Base-by-base conservation (phyloP, 148 eudicot species). In the Persicaria maculosa region DNA sequence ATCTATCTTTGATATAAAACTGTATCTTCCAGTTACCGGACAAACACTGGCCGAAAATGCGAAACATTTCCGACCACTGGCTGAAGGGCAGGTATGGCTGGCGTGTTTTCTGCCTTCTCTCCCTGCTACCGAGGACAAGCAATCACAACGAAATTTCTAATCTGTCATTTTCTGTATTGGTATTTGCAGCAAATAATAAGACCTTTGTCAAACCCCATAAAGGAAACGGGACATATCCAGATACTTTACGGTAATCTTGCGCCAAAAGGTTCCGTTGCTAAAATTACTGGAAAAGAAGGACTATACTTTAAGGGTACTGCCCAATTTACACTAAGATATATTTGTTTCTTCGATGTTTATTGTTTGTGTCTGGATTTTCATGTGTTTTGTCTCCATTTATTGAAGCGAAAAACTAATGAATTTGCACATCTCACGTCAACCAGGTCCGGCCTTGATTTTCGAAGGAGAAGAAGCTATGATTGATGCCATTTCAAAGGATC, bases 381-480 rank as follows among this genome's bases (percentile, higher is more conserved):
- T 71, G 40, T 7, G 36, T 46, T 46, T 44, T 45, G 6, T 22
- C 44, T 69, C 72, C 72, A 25, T 31, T 31, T 31, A 25, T 25
- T 44, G 68, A 3, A 31, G 44, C 43, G 1, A 3, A 62, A 15
- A 15, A 40, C 70, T 65, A 40, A 65, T 3, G 7, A 16, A 71
- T 48, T 47, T 71, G 53, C 9, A 71, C 9, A 12, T 74, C 2
- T 9, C 61, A 25, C 59, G 22, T 70, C 69, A 31, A 54, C 36
- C 86, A 94, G 98, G 98, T 74, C 93, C 96, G 74, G 98, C 98
- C 55, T 90, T 95, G 75, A 89, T 92, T 15, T 95, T 95, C 79
- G 98, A 95, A 79, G 98, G 98, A 75, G 98, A 95, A 77, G 97
- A 90, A 84, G 84, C 97, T 76, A 95, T 95, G 98, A 79, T 95